Evolutionary conservation across 768 basidiomycete genomes (phyloP).

Genomic region (Suillus subaureus): DNA sequence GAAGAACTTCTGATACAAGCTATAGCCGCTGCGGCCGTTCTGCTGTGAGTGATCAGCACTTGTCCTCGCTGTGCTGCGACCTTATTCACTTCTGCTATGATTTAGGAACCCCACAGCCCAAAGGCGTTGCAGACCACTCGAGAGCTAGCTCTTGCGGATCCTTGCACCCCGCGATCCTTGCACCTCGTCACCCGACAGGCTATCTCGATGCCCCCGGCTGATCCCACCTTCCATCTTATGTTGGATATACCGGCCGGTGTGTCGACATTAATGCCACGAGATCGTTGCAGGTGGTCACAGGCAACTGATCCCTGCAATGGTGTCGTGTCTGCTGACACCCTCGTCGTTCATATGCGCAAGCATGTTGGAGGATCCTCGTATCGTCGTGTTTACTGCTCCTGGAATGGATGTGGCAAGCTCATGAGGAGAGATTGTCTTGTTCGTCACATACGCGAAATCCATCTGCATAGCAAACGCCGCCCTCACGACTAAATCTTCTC

Average conservation of each 20-base stretch:
- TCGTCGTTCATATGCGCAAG: constrained; percentile 1
- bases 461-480: background rate
- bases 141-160: background rate
- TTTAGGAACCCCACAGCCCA: background rate
- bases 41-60: background rate
- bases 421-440: constrained; percentile 5
- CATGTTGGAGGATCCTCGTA: background rate
- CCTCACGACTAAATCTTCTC: background rate
- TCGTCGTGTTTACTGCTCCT: background rate
- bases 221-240: background rate
- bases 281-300: background rate
- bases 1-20: background rate
- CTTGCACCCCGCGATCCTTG: background rate
- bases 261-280: background rate
- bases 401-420: constrained; percentile 3
- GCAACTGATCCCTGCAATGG: background rate
- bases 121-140: background rate
- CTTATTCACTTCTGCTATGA: background rate
- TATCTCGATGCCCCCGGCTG: background rate
- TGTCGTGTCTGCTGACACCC: background rate
- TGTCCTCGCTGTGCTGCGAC: background rate
- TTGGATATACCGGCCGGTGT: background rate
- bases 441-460: constrained; percentile 2
- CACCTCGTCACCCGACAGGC: background rate
- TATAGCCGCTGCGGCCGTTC: background rate